Conservation (phyloP, 225 moss, liverwort and hornwort genomes). For the Sphagnum tenellum region DNA sequence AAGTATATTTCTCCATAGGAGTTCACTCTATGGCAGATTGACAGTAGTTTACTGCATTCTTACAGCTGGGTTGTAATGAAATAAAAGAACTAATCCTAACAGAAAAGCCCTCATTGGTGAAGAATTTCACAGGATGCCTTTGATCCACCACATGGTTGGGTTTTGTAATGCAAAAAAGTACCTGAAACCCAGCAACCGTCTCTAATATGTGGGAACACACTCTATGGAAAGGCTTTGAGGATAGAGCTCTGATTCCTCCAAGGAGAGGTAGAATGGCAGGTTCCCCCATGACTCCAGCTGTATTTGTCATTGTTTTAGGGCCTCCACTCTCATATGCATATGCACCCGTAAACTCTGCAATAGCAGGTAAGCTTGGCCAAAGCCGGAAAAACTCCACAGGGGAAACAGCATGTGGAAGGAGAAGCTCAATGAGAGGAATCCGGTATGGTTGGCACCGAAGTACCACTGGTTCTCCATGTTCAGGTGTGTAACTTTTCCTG, state of each 20-base stretch:
- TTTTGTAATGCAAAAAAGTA: conserved; percentile 5
- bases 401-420: conserved; percentile 81
- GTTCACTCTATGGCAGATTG: too few relatives aligned
- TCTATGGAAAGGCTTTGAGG: conserved; percentile 70
- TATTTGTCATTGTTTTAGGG: conserved; percentile 39
- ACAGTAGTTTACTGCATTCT: too few relatives aligned
- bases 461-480: conserved; percentile 93
- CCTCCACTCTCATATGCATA: conserved; percentile 79
- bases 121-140: too few relatives aligned
- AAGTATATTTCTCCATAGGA: too few relatives aligned
- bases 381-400: conserved; percentile 97
- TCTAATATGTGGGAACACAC: conserved; percentile 88
- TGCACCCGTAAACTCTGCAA: conserved; percentile 83
- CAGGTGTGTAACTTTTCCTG: conserved; percentile 55
- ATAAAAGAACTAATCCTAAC: too few relatives aligned
- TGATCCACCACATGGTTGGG: too few relatives aligned
- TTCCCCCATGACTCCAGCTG: conserved; percentile 61
- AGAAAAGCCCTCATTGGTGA: too few relatives aligned
- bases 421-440: conserved; percentile 91
- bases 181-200: conserved; percentile 95
- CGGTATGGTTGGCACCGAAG: conserved; percentile 89
- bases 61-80: too few relatives aligned
- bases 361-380: conserved; percentile 96
- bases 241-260: conserved; percentile 35
- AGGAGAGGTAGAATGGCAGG: conserved; percentile 62